These are phyloP conservation scores for Dictyostelium brefeldianum DNA, from an alignment of 78 protist species.

Conservation along the genomic window DNA sequence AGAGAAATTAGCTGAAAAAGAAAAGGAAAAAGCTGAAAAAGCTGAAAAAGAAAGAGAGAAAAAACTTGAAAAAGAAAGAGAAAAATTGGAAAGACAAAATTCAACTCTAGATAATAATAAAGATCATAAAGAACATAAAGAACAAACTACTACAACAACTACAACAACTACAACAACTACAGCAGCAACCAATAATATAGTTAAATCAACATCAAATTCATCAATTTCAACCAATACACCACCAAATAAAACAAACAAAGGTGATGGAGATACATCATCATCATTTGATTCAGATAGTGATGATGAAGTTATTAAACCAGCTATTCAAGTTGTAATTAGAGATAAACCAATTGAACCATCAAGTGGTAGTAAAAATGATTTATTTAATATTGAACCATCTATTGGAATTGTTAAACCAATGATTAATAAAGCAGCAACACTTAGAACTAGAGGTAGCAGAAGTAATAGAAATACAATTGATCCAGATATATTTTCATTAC, in stretches of 20 bases:
- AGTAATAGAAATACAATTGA: background rate
- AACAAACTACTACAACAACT: background rate
- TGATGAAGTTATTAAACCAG: slow-evolving; percentile 54
- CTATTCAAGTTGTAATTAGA: slow-evolving; percentile 73
- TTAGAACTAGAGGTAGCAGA: slow-evolving; percentile 64
- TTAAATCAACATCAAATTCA: background rate
- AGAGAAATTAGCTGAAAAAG: slow-evolving; percentile 13
- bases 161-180: background rate
- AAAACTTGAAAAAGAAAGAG: slow-evolving; percentile 11
- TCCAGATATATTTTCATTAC: slow-evolving; percentile 13
- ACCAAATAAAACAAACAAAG: too few species aligned
- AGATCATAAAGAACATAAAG: background rate
- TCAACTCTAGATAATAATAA: background rate
- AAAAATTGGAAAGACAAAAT: background rate
- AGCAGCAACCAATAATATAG: background rate
- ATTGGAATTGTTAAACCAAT: slow-evolving; percentile 18
- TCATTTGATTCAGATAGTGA: slow-evolving; percentile 13
- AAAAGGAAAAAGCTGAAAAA: background rate
- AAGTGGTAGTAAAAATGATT: background rate
- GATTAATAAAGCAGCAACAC: background rate
- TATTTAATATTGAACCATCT: slow-evolving; percentile 60
- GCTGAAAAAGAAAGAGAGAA: slow-evolving; percentile 4
- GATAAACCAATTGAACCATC: slow-evolving; percentile 63
- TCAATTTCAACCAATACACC: background rate
- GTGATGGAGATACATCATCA: background rate